A percentile compares a stretch with the other conserved stretches of the same genome.
Conservation (phyloP, 352 stramenopile genomes). For the Pythium aphanidermatum region DNA sequence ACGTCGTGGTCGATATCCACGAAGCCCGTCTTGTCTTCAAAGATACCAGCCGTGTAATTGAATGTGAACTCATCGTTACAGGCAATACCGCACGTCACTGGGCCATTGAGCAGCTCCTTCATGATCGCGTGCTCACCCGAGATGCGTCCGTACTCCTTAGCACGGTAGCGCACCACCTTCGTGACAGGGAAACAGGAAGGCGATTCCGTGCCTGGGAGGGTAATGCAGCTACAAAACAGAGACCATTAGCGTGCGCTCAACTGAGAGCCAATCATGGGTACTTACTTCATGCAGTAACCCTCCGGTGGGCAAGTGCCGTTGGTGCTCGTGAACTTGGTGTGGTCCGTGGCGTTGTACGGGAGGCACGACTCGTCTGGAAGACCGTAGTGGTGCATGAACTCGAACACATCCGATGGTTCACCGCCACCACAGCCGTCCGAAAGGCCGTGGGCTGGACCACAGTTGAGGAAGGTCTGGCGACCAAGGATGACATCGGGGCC, state of each 20-base stretch:
- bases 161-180: conserved; percentile 45
- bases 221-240: conserved; percentile 31
- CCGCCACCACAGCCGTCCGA: conserved; percentile 47
- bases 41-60: conserved; percentile 88
- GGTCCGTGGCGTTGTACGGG: conserved; percentile 56
- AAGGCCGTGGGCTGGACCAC: conserved; percentile 41
- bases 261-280: too few species aligned
- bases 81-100: conserved; percentile 88
- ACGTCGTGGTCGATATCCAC: conserved; percentile 80
- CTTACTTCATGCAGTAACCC: conserved; percentile 64
- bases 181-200: conserved; percentile 43
- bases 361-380: conserved; percentile 50
- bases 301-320: conserved; percentile 56
- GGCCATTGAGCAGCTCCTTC: conserved; percentile 65
- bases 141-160: conserved; percentile 40
- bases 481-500: conserved; percentile 54
- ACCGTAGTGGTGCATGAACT: conserved; percentile 58
- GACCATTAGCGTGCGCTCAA: background rate
- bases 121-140: conserved; percentile 52
- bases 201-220: conserved; percentile 15
- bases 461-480: conserved; percentile 62
- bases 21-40: conserved; percentile 69
- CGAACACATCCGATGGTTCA: conserved; percentile 51
- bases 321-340: conserved; percentile 38
- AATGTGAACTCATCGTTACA: conserved; percentile 58